Conservation (phyloP, 345 rosid species). For the Eucalyptus curtisii region DNA sequence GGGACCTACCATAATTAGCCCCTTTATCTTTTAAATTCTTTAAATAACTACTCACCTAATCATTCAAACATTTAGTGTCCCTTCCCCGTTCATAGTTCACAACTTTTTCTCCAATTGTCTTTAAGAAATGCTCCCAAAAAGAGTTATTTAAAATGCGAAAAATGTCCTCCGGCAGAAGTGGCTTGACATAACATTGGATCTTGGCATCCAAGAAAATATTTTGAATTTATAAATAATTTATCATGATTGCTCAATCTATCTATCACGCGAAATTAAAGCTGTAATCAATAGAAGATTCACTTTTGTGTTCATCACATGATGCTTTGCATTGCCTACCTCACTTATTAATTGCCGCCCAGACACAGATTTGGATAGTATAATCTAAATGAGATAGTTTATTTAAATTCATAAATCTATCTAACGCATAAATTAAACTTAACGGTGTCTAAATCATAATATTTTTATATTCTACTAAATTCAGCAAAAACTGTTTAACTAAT, state of each 20-base stretch:
- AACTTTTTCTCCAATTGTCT: not conserved
- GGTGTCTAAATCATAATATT: not conserved
- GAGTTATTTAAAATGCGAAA: not conserved
- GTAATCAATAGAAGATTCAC: not conserved
- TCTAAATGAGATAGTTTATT: not conserved
- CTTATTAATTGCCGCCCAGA: not conserved
- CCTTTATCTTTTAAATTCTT: not conserved
- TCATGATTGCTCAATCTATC: not conserved
- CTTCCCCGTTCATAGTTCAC: not conserved
- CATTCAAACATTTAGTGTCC: not conserved
- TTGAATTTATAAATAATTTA: not conserved
- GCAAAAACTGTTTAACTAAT: not conserved
- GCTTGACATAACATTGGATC: not conserved
- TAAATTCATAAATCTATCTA: not conserved
- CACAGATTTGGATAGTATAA: not conserved
- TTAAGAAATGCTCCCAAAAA: not conserved
- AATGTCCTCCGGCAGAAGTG: not conserved
- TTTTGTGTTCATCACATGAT: not conserved
- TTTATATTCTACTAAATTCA: not conserved
- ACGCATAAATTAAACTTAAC: not conserved
- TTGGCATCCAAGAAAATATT: not conserved
- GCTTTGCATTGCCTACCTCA: not conserved
- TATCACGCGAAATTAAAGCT: not conserved
- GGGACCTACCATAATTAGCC: not conserved
- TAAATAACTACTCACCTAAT: not conserved